phyloP scores from a whole-genome alignment of 352 stramenopile species.

The Globisporangium orthogonon region DNA sequence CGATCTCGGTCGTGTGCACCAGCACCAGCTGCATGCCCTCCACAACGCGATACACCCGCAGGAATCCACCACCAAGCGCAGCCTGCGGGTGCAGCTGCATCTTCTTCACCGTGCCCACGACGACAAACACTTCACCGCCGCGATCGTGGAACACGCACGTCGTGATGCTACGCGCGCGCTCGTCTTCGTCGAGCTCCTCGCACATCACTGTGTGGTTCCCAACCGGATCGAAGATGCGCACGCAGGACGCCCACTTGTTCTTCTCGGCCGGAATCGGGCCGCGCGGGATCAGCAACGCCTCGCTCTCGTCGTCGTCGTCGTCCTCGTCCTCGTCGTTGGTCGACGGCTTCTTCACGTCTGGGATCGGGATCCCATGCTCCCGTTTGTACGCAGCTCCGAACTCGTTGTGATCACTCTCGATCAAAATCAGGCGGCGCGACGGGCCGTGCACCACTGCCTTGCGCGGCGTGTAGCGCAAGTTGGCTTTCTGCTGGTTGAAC shows the following conservation, averaged over 20 bases:
- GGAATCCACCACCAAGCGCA: conserved; percentile 50
- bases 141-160: conserved; percentile 94
- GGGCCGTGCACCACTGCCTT: conserved; percentile 90
- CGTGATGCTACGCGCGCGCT: conserved; percentile 91
- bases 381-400: conserved; percentile 91
- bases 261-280: conserved; percentile 49
- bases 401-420: conserved; percentile 98
- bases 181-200: conserved; percentile 92
- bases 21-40: conserved; percentile 91
- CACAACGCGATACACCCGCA: conserved; percentile 94
- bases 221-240: conserved; percentile 96
- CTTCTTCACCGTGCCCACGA: conserved; percentile 94
- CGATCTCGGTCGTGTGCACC: conserved; percentile 95
- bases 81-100: conserved; percentile 92
- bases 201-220: conserved; percentile 82
- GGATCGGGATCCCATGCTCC: conserved; percentile 54
- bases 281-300: conserved; percentile 65
- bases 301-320: conserved; percentile 81
- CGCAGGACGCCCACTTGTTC: conserved; percentile 94
- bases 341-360: conserved; percentile 36
- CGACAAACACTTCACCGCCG: conserved; percentile 95
- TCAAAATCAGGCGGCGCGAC: conserved; percentile 89
- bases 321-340: conserved; percentile 68
- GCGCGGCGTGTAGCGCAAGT: conserved; percentile 97
- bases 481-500: conserved; percentile 96